These are phyloP conservation scores for Selenicereus undatus DNA, from an alignment of 148 eudicot species.

Conservation along the genomic window DNA sequence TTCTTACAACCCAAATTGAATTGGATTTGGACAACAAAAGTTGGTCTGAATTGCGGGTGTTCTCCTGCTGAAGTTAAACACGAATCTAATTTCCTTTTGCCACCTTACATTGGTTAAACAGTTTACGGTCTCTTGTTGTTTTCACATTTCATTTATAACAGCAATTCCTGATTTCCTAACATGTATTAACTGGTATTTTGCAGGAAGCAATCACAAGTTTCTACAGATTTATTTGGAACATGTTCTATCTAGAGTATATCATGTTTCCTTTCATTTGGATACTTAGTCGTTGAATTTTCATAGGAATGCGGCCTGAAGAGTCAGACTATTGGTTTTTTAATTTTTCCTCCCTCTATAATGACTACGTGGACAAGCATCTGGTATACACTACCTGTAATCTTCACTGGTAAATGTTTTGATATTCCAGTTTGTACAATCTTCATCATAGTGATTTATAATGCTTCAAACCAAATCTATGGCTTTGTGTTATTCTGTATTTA, in stretches of 20 bases:
- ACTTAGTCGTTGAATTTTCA: background rate
- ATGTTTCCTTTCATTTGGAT: slow-evolving; percentile 71
- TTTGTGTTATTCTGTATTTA: too few relatives aligned
- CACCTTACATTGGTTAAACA: background rate
- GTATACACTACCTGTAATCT: background rate
- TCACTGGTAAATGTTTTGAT: background rate
- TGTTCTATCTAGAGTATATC: slow-evolving; percentile 81
- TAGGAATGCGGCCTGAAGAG: background rate
- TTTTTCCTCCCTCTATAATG: slow-evolving; percentile 1
- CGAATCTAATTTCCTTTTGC: background rate
- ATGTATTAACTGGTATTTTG: slow-evolving; percentile 24
- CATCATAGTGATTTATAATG: background rate
- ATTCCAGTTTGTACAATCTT: background rate
- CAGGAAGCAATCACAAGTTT: slow-evolving; percentile 91
- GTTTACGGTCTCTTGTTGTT: background rate
- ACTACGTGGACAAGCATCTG: background rate
- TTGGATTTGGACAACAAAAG: background rate
- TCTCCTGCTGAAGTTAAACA: background rate
- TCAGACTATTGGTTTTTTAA: background rate
- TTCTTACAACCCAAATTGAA: too few relatives aligned
- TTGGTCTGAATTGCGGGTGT: background rate
- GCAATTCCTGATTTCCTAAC: slow-evolving; percentile 17
- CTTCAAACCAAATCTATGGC: background rate
- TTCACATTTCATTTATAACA: background rate
- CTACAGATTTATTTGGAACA: slow-evolving; percentile 93